A percentile compares a stretch with the other conserved stretches of the same genome.
Evolutionary conservation across 2,329 filamentous ascomycete species (phyloP).

Genomic region (Acephala macrosclerotiorum): DNA sequence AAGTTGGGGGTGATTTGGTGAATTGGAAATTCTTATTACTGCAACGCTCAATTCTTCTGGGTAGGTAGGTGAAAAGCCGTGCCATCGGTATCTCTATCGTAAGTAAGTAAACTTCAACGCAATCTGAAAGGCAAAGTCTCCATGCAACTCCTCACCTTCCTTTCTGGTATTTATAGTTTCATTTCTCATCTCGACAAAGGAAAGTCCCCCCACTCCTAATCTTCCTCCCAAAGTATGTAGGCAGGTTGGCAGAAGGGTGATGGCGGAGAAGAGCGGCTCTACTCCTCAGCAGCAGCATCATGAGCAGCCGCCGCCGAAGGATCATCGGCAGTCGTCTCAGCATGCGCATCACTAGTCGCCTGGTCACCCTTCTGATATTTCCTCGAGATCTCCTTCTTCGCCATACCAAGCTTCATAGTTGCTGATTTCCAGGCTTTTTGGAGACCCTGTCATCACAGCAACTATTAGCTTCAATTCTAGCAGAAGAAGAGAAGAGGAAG

Average conservation of each 20-base stretch:
- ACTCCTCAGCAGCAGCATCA: neutral
- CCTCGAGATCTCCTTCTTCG: slow-evolving; percentile 3
- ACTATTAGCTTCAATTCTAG: neutral
- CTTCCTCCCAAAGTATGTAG: no score
- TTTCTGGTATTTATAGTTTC: neutral
- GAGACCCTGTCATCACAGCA: neutral
- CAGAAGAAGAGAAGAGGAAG: neutral
- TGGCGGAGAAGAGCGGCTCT: neutral
- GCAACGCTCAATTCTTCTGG: neutral
- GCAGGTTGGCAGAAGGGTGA: no score
- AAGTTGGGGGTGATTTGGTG: neutral
- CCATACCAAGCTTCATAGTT: slow-evolving; percentile 5
- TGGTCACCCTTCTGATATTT: slow-evolving; percentile 4
- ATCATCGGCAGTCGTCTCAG: neutral
- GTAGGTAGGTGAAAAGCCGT: neutral
- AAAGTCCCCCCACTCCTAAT: no score
- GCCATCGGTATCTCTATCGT: neutral
- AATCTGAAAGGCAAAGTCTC: neutral
- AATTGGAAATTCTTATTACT: neutral
- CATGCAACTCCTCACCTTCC: neutral
- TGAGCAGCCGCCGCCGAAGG: neutral
- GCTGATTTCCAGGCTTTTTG: slow-evolving; percentile 7
- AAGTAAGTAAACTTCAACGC: neutral
- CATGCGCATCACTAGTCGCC: neutral
- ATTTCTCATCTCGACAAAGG: neutral